Conservation (phyloP, 306 rosid genomes). For the Canavalia ensiformis region DNA sequence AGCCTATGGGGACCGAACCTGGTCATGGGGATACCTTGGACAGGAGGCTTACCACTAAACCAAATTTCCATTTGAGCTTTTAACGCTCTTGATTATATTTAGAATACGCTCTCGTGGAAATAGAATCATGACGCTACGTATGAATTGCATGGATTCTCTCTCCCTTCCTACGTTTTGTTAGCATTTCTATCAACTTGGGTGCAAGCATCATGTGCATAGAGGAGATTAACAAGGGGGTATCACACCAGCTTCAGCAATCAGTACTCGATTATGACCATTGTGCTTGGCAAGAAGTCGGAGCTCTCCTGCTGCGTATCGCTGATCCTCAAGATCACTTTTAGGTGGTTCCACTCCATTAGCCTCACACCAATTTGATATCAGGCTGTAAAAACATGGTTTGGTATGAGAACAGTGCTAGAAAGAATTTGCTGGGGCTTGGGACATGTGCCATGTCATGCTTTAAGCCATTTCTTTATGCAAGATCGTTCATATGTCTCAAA, state of each 20-base stretch:
- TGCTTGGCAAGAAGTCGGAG: slow-evolving; percentile 88
- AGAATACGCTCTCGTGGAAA: no score
- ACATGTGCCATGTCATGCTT: slow-evolving; percentile 85
- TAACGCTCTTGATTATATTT: no score
- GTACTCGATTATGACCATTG: slow-evolving; percentile 70
- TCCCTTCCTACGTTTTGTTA: slow-evolving; percentile 77
- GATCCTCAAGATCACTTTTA: slow-evolving; percentile 67
- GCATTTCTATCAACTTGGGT: slow-evolving; percentile 71
- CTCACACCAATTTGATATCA: slow-evolving; percentile 90
- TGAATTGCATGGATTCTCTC: no score
- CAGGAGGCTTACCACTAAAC: no score
- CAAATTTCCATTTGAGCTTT: no score
- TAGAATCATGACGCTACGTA: no score
- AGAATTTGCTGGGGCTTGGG: slow-evolving; percentile 85
- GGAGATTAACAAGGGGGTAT: slow-evolving; percentile 76
- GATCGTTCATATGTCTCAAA: slow-evolving; percentile 78
- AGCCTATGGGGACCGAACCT: no score
- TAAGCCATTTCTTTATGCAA: slow-evolving; percentile 89
- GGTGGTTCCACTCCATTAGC: slow-evolving; percentile 81
- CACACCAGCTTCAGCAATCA: slow-evolving; percentile 91
- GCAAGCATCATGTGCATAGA: slow-evolving; percentile 65
- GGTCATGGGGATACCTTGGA: no score
- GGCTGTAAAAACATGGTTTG: slow-evolving; percentile 82
- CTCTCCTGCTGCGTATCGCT: slow-evolving; percentile 75
- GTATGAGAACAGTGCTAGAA: slow-evolving; percentile 67